Evolutionary conservation across 2,329 filamentous ascomycete genomes (phyloP), one percentile per base, ranked within the genome.

Genomic region (Trichoderma sp.): DNA sequence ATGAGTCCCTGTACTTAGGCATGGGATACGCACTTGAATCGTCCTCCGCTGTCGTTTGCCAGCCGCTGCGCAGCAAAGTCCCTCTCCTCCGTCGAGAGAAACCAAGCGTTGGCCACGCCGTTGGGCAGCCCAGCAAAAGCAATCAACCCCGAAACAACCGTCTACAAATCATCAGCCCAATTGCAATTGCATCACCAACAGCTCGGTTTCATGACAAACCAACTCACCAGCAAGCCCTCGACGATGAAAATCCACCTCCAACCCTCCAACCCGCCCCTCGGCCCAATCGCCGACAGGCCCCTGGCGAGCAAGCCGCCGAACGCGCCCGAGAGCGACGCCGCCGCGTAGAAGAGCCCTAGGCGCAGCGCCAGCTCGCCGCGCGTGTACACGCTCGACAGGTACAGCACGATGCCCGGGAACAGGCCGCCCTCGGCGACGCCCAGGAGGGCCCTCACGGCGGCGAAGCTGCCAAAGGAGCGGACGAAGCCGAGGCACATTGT

Each of bases 311-410:
- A 78, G 6, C 85, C 80, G 74, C 66, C 65, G 71, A 89, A 89
- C 1, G 86, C 86, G 2, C 87, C 86, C 0, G 85, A 88, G 5
- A 90, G 75, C 1, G 86, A 88, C 0, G 87, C 86, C 1, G 87
- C 86, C 0, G 86, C 89, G 72, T 89, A 90, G 71, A 90, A 90
- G 6, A 90, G 77, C 34, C 87, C 88, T 57, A 90, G 88, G 5
- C 88, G 80, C 44, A 89, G 74, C 0, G 86, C 85, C 67, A 89
- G 77, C 68, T 89, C 86, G 1, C 81, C 78, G 21, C 86, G 79
- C 19, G 80, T 83, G 70, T 90, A 88, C 68, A 90, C 82, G 7
- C 81, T 79, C 0, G 86, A 88, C 14, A 91, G 79, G 70, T 90
- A 90, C 1, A 91, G 76, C 1, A 89, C 82, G 80, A 90, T 90